These are phyloP conservation scores for Acanthamoeba rhysodes DNA, from an alignment of 208 protist species.

Conservation along the genomic window DNA sequence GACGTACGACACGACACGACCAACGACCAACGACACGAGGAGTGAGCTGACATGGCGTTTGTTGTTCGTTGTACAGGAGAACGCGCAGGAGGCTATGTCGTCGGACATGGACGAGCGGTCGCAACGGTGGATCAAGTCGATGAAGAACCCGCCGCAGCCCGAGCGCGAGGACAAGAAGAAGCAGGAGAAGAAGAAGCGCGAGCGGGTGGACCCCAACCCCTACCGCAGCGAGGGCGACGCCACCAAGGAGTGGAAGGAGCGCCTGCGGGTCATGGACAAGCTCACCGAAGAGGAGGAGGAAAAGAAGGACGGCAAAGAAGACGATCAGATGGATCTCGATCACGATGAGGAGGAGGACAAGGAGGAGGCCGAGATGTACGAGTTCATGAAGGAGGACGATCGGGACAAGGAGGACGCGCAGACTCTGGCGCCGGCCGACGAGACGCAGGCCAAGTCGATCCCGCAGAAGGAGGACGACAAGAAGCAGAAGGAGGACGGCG, in stretches of 20 bases:
- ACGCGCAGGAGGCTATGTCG: slow-evolving; percentile 1
- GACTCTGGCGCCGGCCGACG: slow-evolving; percentile 68
- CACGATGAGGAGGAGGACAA: slow-evolving; percentile 14
- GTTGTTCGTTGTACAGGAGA: background rate
- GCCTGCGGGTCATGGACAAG: slow-evolving; percentile 88
- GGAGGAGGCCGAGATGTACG: slow-evolving; percentile 76
- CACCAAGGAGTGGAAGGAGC: slow-evolving; percentile 89
- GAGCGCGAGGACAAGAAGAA: slow-evolving; percentile 7
- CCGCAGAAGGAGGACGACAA: slow-evolving; percentile 82
- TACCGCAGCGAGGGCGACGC: slow-evolving; percentile 86
- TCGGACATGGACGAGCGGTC: slow-evolving; percentile 47
- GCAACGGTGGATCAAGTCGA: slow-evolving; percentile 65
- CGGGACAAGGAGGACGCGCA: slow-evolving; percentile 82
- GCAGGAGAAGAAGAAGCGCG: slow-evolving; percentile 41
- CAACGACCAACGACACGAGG: too few relatives aligned
- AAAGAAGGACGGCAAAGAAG: slow-evolving; percentile 89
- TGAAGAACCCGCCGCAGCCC: slow-evolving; percentile 19
- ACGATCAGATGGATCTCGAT: slow-evolving; percentile 83
- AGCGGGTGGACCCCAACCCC: slow-evolving; percentile 87
- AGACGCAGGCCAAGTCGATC: slow-evolving; percentile 79
- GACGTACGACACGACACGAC: background rate
- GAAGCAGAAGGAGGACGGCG: slow-evolving; percentile 84
- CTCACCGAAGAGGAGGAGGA: slow-evolving; percentile 85
- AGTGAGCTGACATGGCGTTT: too few relatives aligned
- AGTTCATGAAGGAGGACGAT: slow-evolving; percentile 86